A percentile compares a stretch with the other conserved stretches of the same genome.
These are phyloP conservation scores for Aleurites moluccanus DNA, from an alignment of 441 rosid species.

Conservation along the genomic window DNA sequence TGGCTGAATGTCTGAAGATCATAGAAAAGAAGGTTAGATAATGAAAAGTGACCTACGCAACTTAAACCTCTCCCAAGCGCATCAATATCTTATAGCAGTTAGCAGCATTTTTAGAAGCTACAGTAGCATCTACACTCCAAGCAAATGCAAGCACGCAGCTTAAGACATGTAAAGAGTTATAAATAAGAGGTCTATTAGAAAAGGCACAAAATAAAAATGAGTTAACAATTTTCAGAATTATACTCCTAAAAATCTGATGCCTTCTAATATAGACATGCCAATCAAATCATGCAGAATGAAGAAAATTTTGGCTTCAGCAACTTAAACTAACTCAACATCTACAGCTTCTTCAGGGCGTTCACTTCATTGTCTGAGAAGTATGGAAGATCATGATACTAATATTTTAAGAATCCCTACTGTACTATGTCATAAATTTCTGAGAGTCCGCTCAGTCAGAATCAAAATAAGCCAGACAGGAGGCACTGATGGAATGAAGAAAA, in stretches of 20 bases:
- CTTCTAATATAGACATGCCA: not conserved
- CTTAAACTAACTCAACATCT: not conserved
- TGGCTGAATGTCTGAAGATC: constrained; percentile 87
- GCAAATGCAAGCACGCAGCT: not conserved
- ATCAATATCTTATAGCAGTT: not conserved
- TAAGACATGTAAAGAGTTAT: not conserved
- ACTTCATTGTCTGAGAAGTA: no score
- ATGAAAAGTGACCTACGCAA: not conserved
- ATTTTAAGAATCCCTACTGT: not conserved
- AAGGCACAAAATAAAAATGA: not conserved
- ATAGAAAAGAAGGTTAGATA: constrained; percentile 22
- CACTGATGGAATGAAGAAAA: not conserved
- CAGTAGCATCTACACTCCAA: not conserved
- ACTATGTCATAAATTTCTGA: not conserved
- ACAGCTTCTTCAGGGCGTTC: not conserved
- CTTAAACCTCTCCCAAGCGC: constrained; percentile 3
- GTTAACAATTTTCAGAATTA: not conserved
- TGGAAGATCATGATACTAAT: not conserved
- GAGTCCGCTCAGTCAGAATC: not conserved
- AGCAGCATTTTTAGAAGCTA: not conserved
- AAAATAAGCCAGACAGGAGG: not conserved
- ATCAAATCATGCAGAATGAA: not conserved
- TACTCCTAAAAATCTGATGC: not conserved
- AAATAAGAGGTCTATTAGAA: not conserved
- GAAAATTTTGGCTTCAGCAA: not conserved